Conservation (phyloP, 2,329 filamentous ascomycete genomes). For the Pseudopithomyces chartarum region DNA sequence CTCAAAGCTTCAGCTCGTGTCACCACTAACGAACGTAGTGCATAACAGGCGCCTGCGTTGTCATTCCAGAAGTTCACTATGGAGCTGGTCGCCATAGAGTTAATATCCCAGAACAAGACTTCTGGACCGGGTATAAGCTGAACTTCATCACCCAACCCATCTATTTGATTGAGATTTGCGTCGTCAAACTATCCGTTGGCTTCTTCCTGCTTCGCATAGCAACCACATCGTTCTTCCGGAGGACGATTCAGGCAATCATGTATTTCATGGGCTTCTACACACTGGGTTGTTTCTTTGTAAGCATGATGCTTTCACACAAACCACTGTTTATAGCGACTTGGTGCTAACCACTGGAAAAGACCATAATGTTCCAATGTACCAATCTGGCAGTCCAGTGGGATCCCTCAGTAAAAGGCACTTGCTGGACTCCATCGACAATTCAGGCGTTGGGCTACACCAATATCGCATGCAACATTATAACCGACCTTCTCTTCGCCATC, state of each 20-base stretch:
- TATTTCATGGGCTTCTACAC: slow-evolving; percentile 53
- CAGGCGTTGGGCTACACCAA: slow-evolving; percentile 53
- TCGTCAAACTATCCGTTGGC: slow-evolving; percentile 57
- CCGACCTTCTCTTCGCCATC: slow-evolving; percentile 50
- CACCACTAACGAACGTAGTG: slow-evolving; percentile 23
- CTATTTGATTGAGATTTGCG: slow-evolving; percentile 51
- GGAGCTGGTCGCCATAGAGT: slow-evolving; percentile 55
- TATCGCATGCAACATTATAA: slow-evolving; percentile 48
- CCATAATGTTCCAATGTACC: slow-evolving; percentile 55
- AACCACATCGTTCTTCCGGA: slow-evolving; percentile 46
- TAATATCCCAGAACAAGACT: slow-evolving; percentile 46
- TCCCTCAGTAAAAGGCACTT: slow-evolving; percentile 42
- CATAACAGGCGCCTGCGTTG: slow-evolving; percentile 46
- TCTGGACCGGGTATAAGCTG: slow-evolving; percentile 49
- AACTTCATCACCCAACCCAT: slow-evolving; percentile 56
- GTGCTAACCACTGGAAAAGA: slow-evolving; percentile 23
- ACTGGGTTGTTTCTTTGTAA: slow-evolving; percentile 49
- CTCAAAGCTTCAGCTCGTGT: too few species aligned
- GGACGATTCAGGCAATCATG: slow-evolving; percentile 51
- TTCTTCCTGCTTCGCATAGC: slow-evolving; percentile 56
- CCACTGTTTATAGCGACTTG: neutral
- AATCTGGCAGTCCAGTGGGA: slow-evolving; percentile 56
- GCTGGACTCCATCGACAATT: slow-evolving; percentile 50
- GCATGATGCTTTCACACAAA: neutral
- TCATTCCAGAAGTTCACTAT: slow-evolving; percentile 49